These are phyloP conservation scores for Eimeria maxima DNA, from an alignment of 169 alveolate genomes.

Conservation along the genomic window DNA sequence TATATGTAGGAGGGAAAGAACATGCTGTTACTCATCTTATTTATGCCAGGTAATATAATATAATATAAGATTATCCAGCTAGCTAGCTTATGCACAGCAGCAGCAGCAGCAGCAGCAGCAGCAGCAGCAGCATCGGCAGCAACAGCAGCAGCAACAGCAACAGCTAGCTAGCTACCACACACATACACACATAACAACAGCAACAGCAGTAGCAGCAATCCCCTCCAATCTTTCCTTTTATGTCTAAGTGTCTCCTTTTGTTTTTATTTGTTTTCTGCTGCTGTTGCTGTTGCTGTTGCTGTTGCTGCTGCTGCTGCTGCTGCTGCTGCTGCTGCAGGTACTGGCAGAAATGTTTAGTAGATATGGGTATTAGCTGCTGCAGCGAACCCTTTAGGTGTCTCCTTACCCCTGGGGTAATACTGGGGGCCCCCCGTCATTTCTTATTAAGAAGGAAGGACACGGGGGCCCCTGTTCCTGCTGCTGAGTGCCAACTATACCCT, in stretches of 20 bases:
- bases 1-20: constrained; percentile 97
- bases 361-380: constrained; percentile 87
- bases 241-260: not conserved
- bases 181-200: no score
- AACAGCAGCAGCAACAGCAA: no score
- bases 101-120: no score
- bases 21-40: constrained; percentile 96
- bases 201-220: no score
- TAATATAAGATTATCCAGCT: no score
- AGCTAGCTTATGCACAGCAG: no score
- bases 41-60: constrained; percentile 90
- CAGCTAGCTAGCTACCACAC: no score
- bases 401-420: constrained; percentile 93
- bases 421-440: constrained; percentile 83
- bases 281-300: not conserved
- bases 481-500: not conserved
- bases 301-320: no score
- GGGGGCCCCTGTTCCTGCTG: constrained; percentile 17
- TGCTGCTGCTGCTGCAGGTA: constrained; percentile 80
- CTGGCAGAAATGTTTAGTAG: constrained; percentile 94
- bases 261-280: not conserved
- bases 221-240: not conserved
- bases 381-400: constrained; percentile 94
- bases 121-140: no score
- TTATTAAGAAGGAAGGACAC: constrained; percentile 48